Percentiles rank a stretch among this genome's conserved stretches.
These are phyloP conservation scores for Sisymbrium irio DNA, from an alignment of 345 rosid genomes.

Conservation along the genomic window DNA sequence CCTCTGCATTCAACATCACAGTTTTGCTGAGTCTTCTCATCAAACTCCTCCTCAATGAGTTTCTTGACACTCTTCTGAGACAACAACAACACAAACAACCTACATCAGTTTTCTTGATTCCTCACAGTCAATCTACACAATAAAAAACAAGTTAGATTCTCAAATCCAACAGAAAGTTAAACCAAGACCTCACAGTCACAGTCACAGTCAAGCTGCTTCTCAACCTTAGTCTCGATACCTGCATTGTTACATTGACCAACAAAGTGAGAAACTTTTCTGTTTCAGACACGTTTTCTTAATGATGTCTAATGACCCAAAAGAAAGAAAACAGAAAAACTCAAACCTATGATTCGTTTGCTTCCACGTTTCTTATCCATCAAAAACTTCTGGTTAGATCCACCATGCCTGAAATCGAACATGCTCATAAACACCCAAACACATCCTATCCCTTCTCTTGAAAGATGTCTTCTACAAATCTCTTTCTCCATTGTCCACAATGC, in stretches of 20 bases:
- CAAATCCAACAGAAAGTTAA: slow-evolving; percentile 41
- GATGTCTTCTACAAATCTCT: slow-evolving; percentile 39
- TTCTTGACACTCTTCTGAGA: slow-evolving; percentile 66
- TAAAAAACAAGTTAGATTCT: neutral
- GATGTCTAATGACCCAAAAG: neutral
- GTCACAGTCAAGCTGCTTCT: slow-evolving; percentile 30
- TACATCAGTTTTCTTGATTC: neutral
- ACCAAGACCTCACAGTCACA: slow-evolving; percentile 38
- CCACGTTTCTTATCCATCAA: slow-evolving; percentile 60
- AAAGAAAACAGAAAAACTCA: neutral
- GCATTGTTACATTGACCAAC: slow-evolving; percentile 13
- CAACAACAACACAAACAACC: slow-evolving; percentile 1
- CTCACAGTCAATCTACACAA: neutral
- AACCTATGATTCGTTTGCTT: slow-evolving; percentile 36
- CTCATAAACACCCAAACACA: slow-evolving; percentile 85
- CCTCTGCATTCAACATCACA: slow-evolving; percentile 41
- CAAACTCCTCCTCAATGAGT: slow-evolving; percentile 83
- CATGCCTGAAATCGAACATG: slow-evolving; percentile 75
- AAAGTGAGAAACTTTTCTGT: slow-evolving; percentile 31
- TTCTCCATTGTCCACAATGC: slow-evolving; percentile 27
- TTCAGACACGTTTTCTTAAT: neutral
- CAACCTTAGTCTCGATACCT: slow-evolving; percentile 41
- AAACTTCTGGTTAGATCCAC: slow-evolving; percentile 64
- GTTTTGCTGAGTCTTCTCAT: slow-evolving; percentile 37
- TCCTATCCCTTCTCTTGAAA: slow-evolving; percentile 57